These are phyloP conservation scores for Hypsizygus ulmarius DNA, from an alignment of 1,284 basidiomycete species.

Conservation along the genomic window DNA sequence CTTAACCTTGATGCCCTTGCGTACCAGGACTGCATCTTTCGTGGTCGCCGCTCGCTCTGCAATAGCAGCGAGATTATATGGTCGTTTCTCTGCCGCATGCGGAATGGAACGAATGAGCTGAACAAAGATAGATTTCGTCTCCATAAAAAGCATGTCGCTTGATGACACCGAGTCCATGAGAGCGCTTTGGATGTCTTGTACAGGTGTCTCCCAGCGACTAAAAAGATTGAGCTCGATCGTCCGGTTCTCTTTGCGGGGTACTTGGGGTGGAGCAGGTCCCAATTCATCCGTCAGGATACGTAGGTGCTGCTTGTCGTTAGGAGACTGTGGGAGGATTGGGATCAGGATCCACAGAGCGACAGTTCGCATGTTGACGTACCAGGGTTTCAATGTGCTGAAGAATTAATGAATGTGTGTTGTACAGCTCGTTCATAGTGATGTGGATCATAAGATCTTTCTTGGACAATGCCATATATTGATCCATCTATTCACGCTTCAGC, in stretches of 20 bases:
- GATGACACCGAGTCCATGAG: constrained; percentile 98
- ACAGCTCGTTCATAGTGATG: constrained; percentile 99
- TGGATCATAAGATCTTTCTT: constrained; percentile 98
- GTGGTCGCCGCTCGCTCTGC: constrained; percentile 96
- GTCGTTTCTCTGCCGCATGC: constrained; percentile 76
- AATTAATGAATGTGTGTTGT: constrained; percentile 95
- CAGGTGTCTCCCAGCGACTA: constrained; percentile 98
- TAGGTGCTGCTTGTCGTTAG: constrained; percentile 96
- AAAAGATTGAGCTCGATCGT: constrained; percentile 91
- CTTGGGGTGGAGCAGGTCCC: constrained; percentile 88
- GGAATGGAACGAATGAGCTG: constrained; percentile 96
- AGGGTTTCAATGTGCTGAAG: constrained; percentile 93
- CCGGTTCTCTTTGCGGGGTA: constrained; percentile 96
- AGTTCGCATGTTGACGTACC: constrained; percentile 46
- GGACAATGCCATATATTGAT: constrained; percentile 99
- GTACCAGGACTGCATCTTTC: constrained; percentile 92
- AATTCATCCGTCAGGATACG: constrained; percentile 96
- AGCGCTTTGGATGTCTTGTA: constrained; percentile 95
- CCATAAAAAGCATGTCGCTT: constrained; percentile 99
- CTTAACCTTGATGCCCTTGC: constrained; percentile 98
- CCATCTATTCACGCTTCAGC: constrained; percentile 64
- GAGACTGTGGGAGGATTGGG: constrained; percentile 58
- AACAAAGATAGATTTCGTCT: constrained; percentile 99
- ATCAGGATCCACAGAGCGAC: constrained; percentile 4
- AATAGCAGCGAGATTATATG: constrained; percentile 86